Conservation (phyloP, 192 early-diverging fungal species). For the Irineochytrium annulatum region DNA sequence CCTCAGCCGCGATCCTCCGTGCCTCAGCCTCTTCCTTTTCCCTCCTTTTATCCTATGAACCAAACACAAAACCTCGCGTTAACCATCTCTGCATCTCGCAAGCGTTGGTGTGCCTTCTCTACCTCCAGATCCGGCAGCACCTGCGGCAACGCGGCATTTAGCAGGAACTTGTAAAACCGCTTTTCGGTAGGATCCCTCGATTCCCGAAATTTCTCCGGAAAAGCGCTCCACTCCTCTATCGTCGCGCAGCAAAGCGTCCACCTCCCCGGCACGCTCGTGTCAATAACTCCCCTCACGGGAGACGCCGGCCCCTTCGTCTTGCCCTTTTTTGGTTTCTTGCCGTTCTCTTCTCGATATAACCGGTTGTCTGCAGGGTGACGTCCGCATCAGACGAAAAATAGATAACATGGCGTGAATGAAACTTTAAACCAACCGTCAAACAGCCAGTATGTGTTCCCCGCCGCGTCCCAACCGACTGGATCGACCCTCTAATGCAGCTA, state of each 20-base stretch:
- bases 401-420: background rate
- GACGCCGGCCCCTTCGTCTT: conserved; percentile 49
- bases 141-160: conserved; percentile 52
- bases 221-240: conserved; percentile 57
- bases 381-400: no score
- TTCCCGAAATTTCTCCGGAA: conserved; percentile 55
- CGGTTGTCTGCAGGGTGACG: conserved; percentile 74
- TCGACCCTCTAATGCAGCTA: conserved; percentile 56
- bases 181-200: conserved; percentile 54
- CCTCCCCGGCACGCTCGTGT: background rate
- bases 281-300: no score
- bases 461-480: conserved; percentile 65
- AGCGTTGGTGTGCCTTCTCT: background rate
- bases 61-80: background rate
- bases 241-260: conserved; percentile 47
- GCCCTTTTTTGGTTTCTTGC: conserved; percentile 33
- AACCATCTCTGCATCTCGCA: background rate
- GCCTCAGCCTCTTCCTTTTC: conserved; percentile 51
- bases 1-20: no score
- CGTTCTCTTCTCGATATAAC: conserved; percentile 54
- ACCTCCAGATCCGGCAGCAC: conserved; percentile 50
- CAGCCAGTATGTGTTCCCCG: conserved; percentile 69
- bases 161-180: conserved; percentile 49
- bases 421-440: conserved; percentile 61
- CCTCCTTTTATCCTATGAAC: conserved; percentile 51